Evolutionary conservation across 192 early-diverging fungal genomes (phyloP).

Genomic region (Backusella tuberculispora): DNA sequence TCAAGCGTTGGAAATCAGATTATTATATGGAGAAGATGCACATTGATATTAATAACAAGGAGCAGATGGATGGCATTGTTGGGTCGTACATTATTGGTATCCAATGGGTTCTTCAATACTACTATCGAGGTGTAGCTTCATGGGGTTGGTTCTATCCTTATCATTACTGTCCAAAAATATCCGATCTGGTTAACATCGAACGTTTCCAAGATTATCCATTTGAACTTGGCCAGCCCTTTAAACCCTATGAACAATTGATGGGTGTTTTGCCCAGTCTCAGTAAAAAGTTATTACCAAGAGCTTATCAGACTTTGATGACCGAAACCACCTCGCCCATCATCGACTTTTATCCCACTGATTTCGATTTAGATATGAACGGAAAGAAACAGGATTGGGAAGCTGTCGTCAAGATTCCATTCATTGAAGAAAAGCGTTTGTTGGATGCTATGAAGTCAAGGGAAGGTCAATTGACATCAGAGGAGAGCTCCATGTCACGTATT

Average conservation of each 20-base stretch:
- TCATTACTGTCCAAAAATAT: slow-evolving; percentile 96
- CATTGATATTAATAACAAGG: slow-evolving; percentile 45
- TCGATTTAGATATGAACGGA: slow-evolving; percentile 95
- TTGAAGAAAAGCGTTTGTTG: slow-evolving; percentile 87
- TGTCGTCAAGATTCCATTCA: slow-evolving; percentile 97
- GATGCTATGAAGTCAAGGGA: slow-evolving; percentile 77
- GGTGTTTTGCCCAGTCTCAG: slow-evolving; percentile 92
- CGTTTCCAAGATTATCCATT: slow-evolving; percentile 72
- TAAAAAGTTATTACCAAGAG: slow-evolving; percentile 79
- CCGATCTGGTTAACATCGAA: slow-evolving; percentile 59
- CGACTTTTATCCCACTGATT: slow-evolving; percentile 93
- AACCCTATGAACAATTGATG: slow-evolving; percentile 98
- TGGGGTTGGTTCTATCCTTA: slow-evolving; percentile 99
- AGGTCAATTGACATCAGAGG: slow-evolving; percentile 58
- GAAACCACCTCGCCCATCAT: slow-evolving; percentile 86
- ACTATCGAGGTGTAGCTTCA: slow-evolving; percentile 93
- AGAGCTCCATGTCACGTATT: slow-evolving; percentile 59
- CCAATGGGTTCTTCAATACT: slow-evolving; percentile 98
- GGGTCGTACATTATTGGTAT: slow-evolving; percentile 88
- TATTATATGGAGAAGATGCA: slow-evolving; percentile 55
- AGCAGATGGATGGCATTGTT: slow-evolving; percentile 62
- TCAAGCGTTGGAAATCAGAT: slow-evolving; percentile 62
- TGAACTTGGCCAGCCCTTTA: slow-evolving; percentile 84
- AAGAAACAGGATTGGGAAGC: slow-evolving; percentile 99
- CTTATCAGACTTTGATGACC: slow-evolving; percentile 83